Evolutionary conservation across 2,329 filamentous ascomycete species (phyloP).

Genomic region (Penicillium hordei): DNA sequence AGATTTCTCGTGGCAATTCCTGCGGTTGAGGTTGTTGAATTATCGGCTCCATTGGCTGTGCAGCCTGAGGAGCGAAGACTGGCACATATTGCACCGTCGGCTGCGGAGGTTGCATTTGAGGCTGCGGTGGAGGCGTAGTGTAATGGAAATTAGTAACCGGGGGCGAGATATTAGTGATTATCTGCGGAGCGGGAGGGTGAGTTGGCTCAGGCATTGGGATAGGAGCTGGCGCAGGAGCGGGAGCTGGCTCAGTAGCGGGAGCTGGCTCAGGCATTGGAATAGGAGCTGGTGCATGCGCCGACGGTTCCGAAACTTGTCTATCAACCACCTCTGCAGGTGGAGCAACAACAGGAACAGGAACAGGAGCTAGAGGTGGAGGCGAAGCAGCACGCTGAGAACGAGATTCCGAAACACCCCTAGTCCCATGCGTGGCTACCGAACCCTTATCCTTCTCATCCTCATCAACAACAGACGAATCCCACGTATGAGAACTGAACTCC

Average conservation of each 20-base stretch:
- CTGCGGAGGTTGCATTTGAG: neutral
- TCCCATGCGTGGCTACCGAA: neutral
- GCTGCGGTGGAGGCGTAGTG: conserved; percentile 37
- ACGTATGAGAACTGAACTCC: conserved; percentile 11
- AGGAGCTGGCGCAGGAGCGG: neutral
- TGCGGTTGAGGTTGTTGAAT: neutral
- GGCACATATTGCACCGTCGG: conserved; percentile 51
- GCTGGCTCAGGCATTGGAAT: neutral
- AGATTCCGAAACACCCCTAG: neutral
- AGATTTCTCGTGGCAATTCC: neutral
- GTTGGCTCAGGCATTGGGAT: neutral
- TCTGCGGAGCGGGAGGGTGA: conserved; percentile 4
- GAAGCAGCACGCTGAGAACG: neutral
- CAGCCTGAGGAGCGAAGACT: conserved; percentile 58
- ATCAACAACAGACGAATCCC: conserved; percentile 13
- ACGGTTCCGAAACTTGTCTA: neutral
- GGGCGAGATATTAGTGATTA: conserved; percentile 15
- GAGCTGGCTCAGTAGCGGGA: neutral
- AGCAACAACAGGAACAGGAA: neutral
- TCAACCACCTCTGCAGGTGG: neutral
- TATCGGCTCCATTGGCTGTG: conserved; percentile 29
- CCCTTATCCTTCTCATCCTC: conserved; percentile 19
- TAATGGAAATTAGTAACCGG: conserved; percentile 16
- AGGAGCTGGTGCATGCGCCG: neutral
- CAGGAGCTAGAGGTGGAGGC: conserved; percentile 4